These are phyloP conservation scores for Haplographium delicatum DNA, from an alignment of 495 filamentous ascomycete genomes.

Conservation along the genomic window DNA sequence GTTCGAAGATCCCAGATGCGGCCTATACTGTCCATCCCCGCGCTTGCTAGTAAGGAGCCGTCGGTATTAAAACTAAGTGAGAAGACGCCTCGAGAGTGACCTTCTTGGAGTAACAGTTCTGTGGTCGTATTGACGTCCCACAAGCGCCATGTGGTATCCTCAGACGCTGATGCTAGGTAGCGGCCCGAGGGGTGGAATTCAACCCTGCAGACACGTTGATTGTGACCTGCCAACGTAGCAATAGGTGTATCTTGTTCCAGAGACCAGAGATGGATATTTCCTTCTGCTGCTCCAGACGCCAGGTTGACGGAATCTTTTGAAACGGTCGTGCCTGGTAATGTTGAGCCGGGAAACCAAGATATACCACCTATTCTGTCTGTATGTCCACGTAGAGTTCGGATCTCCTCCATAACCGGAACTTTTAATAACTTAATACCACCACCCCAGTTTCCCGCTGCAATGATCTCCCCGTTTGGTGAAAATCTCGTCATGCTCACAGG, in stretches of 20 bases:
- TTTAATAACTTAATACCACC: conserved; percentile 81
- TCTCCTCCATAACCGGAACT: conserved; percentile 76
- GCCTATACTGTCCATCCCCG: conserved; percentile 88
- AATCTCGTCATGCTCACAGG: conserved; percentile 88
- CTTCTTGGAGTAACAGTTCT: conserved; percentile 87
- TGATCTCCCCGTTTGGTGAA: conserved; percentile 73
- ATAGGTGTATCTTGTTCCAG: conserved; percentile 77
- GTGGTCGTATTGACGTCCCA: conserved; percentile 88
- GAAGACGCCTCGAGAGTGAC: conserved; percentile 89
- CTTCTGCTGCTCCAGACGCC: conserved; percentile 87
- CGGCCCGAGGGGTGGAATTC: conserved; percentile 92
- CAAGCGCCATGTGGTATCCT: conserved; percentile 93
- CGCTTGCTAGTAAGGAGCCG: conserved; percentile 84
- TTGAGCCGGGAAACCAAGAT: conserved; percentile 84
- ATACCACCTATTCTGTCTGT: conserved; percentile 84
- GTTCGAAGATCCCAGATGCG: conserved; percentile 96
- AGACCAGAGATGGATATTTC: conserved; percentile 86
- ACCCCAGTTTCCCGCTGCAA: conserved; percentile 89
- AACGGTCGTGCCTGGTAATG: conserved; percentile 59
- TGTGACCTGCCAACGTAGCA: conserved; percentile 78
- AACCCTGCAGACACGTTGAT: conserved; percentile 79
- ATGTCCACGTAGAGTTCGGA: conserved; percentile 70
- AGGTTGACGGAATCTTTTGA: conserved; percentile 75
- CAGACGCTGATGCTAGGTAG: conserved; percentile 89
- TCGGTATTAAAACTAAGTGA: conserved; percentile 83